Base-by-base conservation (phyloP, 257 asterid genomes). In the Paulownia fortunei region DNA sequence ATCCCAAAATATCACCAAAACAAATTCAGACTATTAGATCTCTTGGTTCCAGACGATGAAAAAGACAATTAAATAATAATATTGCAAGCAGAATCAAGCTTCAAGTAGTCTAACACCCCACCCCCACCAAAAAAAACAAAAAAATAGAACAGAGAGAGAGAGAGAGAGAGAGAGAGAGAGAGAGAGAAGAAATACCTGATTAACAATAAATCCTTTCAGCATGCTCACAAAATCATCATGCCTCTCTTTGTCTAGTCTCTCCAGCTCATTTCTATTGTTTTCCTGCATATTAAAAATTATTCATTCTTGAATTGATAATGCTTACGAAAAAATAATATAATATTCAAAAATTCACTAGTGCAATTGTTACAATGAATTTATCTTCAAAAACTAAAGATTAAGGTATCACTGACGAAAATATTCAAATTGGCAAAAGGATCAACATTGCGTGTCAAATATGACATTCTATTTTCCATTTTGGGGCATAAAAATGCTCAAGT, bases 121-220 rank as follows among this genome's bases (percentile, higher is more conserved):
- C 2, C n/a, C n/a, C 30, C 27, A 55, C 0, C 5, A 21, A 19
- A 18, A 42, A 52, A 18, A 9, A 18, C 59, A 52, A 52, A 3
- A 16, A 15, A 52, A 4, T 16, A 52, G 2, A n/a, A n/a, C n/a
- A n/a, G n/a, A n/a, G n/a, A n/a, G n/a, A n/a, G n/a, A n/a, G n/a
- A n/a, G n/a, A n/a, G n/a, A n/a, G n/a, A n/a, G n/a, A n/a, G n/a
- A n/a, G n/a, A n/a, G n/a, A n/a, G n/a, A n/a, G n/a, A n/a, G n/a
- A n/a, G n/a, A n/a, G n/a, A 34, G 52, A 46, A 76, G 16, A 30
- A 41, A 34, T 85, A 91, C 99, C 99, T 95, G 99, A 87, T 95
- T 95, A 75, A 91, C 96, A 68, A 95, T 77, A 74, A 95, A 95
- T 75, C 99, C 99, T 84, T 82, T 93, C 81, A 95, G 86, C 99